Evolutionary conservation across 2,329 filamentous ascomycete species (phyloP).

Genomic region (Aspergillus nomiae): DNA sequence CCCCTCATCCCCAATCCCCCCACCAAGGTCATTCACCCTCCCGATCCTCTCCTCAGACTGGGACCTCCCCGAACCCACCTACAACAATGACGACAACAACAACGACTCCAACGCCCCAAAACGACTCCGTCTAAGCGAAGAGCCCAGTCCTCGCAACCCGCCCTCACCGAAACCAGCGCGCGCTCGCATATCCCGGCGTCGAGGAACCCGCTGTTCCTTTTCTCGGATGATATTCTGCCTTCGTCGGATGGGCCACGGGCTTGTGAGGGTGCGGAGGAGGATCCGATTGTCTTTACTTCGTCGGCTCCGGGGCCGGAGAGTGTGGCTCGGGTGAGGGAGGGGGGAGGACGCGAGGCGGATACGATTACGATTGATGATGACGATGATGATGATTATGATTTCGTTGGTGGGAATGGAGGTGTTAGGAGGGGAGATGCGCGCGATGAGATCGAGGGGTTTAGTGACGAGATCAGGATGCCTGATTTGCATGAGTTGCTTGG

Average conservation of each 20-base stretch:
- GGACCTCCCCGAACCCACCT: constrained; percentile 28
- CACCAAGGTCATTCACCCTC: constrained; percentile 10
- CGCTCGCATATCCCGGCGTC: background rate
- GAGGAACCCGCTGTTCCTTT: constrained; percentile 23
- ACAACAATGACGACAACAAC: constrained; percentile 22
- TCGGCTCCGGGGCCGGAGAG: constrained; percentile 34
- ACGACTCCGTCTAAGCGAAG: constrained; percentile 32
- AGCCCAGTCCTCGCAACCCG: constrained; percentile 3
- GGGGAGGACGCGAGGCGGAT: constrained; percentile 9
- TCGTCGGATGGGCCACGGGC: constrained; percentile 13
- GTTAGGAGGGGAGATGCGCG: background rate
- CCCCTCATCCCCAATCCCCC: constrained; percentile 10
- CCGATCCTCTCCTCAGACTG: constrained; percentile 31
- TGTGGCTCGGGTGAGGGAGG: background rate
- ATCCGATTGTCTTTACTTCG: constrained; percentile 48
- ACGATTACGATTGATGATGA: constrained; percentile 42
- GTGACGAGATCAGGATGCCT: constrained; percentile 30
- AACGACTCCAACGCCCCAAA: constrained; percentile 27
- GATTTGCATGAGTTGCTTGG: constrained; percentile 30
- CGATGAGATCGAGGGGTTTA: constrained; percentile 37
- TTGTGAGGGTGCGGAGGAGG: constrained; percentile 33
- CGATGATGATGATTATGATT: constrained; percentile 20
- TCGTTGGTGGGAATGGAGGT: background rate
- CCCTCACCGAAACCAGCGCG: constrained; percentile 6
- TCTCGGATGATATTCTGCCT: constrained; percentile 31